Evolutionary conservation across 805 yeast genomes (phyloP), one percentile per base, ranked within the genome.

Genomic region (Lipomyces sp.): DNA sequence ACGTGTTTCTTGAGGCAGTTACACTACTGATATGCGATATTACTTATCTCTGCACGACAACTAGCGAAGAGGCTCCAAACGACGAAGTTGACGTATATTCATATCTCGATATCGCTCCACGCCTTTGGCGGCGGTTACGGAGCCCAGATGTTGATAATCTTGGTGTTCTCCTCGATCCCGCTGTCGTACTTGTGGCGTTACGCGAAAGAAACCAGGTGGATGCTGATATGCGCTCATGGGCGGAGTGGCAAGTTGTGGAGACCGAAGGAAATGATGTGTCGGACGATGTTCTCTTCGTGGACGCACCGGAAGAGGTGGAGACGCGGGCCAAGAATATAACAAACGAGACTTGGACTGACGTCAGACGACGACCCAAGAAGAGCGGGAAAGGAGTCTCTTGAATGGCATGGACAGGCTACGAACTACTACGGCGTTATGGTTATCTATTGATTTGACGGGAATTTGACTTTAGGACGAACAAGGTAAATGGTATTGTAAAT

Each of bases 181-280:
- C 59, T 15, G 18, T 53, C 5, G 65, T 64, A 10, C 50, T 64
- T 5, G 56, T 59, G n/a, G 68, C 62, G 15, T 35, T 64, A 37
- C n/a, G 57, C 2, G 68, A 61, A 55, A 42, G 42, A 39, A 64
- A 64, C 45, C 33, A 54, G 39, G 39, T 64, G 53, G 65, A 64
- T 29, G 62, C 64, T 2, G 68, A 64, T 34, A 18, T 53, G 34
- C 64, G 65, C 15, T 51, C 68, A 33, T 64, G 66, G 61, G 64
- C 66, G 8, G 69, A 63, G 37, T 66, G 69, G 69, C 69, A 66
- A 54, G 30, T 66, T 32, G 66, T 66, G 29, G 69, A 66, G 50
- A 66, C 64, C 2, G 67, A 60, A 39, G 64, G 51, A 29, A 62
- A 32, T 4, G 65, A 60, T 18, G 39, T 32, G 37, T 62, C 24